These are phyloP conservation scores for Penicillium decumbens DNA, from an alignment of 2,329 filamentous ascomycete species.

Conservation along the genomic window DNA sequence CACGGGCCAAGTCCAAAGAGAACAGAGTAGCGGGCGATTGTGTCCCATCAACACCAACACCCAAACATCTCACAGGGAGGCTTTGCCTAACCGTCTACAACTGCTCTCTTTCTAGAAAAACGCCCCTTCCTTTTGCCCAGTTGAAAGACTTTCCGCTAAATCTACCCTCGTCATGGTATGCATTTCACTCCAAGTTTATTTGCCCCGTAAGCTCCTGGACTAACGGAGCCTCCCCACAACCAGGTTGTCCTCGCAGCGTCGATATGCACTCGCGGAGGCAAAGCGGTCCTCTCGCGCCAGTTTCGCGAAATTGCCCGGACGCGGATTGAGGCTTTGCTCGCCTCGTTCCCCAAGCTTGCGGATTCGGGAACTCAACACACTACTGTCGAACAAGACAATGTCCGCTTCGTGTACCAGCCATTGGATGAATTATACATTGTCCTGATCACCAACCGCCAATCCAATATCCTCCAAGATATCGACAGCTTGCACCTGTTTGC, in stretches of 20 bases:
- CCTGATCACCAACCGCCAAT: constrained; percentile 97
- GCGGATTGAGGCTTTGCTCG: constrained; percentile 90
- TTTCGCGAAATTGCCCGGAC: constrained; percentile 98
- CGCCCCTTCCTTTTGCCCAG: background rate
- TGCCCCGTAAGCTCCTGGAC: constrained; percentile 2
- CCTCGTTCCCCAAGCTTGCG: constrained; percentile 95
- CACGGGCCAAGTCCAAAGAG: constrained; percentile 38
- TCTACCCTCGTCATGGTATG: constrained; percentile 26
- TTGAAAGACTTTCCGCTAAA: background rate
- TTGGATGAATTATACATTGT: constrained; percentile 99
- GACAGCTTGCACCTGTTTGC: constrained; percentile 97
- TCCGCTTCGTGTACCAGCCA: constrained; percentile 98
- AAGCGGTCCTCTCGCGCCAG: constrained; percentile 94
- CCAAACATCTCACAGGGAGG: constrained; percentile 6
- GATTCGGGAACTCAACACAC: constrained; percentile 96
- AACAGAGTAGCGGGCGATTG: constrained; percentile 37
- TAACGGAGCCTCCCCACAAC: constrained; percentile 21
- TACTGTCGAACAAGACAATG: constrained; percentile 97
- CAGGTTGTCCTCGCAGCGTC: constrained; percentile 98
- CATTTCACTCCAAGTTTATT: background rate
- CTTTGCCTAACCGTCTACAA: background rate
- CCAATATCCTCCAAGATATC: constrained; percentile 98
- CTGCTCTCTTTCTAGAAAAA: background rate
- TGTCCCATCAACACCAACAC: constrained; percentile 18
- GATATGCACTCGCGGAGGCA: constrained; percentile 96